Evolutionary conservation across 306 rosid species (phyloP).

Genomic region (Chamaecrista fasciculata): DNA sequence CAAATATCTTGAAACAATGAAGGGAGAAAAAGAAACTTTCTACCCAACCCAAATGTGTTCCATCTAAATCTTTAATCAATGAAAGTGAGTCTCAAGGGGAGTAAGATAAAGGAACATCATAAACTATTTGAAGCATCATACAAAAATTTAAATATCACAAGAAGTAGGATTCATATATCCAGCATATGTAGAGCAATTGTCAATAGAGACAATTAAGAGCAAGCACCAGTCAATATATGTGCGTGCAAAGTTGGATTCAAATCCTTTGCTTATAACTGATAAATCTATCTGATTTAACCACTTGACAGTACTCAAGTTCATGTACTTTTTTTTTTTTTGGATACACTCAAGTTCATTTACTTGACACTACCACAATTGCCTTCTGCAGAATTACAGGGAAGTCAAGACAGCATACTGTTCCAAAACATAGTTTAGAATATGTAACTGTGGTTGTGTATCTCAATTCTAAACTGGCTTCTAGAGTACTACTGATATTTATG

Average conservation of each 20-base stretch:
- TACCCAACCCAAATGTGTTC: background rate
- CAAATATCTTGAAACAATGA: background rate
- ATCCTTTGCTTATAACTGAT: background rate
- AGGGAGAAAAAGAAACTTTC: background rate
- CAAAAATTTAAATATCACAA: background rate
- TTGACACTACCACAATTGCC: background rate
- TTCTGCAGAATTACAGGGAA: background rate
- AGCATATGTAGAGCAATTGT: background rate
- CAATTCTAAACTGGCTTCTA: constrained; percentile 5
- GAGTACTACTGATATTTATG: background rate
- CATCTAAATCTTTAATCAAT: background rate
- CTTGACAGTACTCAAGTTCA: background rate
- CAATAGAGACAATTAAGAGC: background rate
- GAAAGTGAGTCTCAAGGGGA: background rate
- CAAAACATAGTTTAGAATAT: constrained; percentile 3
- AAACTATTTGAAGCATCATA: background rate
- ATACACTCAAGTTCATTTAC: background rate
- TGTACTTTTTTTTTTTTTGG: no score
- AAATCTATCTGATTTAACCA: background rate
- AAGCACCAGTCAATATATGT: background rate
- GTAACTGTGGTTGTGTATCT: background rate
- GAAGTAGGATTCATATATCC: background rate
- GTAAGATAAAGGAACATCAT: background rate
- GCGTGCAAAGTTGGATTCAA: background rate
- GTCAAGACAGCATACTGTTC: constrained; percentile 11